Percentiles rank a stretch among this genome's conserved stretches.
Evolutionary conservation across 2,329 filamentous ascomycete genomes (phyloP).

Genomic region (Trematosphaeria pertusa): DNA sequence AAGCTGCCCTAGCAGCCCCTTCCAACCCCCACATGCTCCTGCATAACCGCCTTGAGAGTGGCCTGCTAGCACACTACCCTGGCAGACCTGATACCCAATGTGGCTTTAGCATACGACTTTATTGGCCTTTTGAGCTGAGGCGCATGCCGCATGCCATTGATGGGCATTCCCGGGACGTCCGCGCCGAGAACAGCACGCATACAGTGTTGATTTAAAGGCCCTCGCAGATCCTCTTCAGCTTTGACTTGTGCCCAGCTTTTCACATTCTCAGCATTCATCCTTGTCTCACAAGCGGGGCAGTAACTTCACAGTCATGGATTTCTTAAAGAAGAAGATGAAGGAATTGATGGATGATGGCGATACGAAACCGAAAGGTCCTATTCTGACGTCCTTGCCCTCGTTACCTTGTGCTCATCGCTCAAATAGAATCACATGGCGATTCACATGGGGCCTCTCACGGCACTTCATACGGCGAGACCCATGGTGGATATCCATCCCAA

Average conservation of each 20-base stretch:
- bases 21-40: slow-evolving; percentile 11
- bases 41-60: slow-evolving; percentile 2
- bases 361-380: slow-evolving; percentile 40
- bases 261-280: slow-evolving; percentile 6
- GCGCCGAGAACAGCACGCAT: slow-evolving; percentile 17
- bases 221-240: slow-evolving; percentile 11
- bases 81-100: slow-evolving; percentile 18
- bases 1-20: slow-evolving; percentile 6
- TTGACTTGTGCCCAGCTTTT: slow-evolving; percentile 11
- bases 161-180: slow-evolving; percentile 9
- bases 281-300: no score
- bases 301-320: slow-evolving; percentile 55
- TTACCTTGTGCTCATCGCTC: not conserved
- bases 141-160: slow-evolving; percentile 12
- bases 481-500: slow-evolving; percentile 12
- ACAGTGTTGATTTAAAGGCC: slow-evolving; percentile 25
- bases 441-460: no score
- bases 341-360: slow-evolving; percentile 51
- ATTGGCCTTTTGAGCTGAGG: slow-evolving; percentile 17
- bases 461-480: slow-evolving; percentile 4
- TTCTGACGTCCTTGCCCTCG: slow-evolving; percentile 6
- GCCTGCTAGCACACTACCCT: no score
- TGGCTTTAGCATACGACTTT: slow-evolving; percentile 25
- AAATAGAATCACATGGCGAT: no score
- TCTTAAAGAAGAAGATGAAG: slow-evolving; percentile 56